phyloP scores from a whole-genome alignment of 352 stramenopile species.

The Globisporangium sylvaticum region DNA sequence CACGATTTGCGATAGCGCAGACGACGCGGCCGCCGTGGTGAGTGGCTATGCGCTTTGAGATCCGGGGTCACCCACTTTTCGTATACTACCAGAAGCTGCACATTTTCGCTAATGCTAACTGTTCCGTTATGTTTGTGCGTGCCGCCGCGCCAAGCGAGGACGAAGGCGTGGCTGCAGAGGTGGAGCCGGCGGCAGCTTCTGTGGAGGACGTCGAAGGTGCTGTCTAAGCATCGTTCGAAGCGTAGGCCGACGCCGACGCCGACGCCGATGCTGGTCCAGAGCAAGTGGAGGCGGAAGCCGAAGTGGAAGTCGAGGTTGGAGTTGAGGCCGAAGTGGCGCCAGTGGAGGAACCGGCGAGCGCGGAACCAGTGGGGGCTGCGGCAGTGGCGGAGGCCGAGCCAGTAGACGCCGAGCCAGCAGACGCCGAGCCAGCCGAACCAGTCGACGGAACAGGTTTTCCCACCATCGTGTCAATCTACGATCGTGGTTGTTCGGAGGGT shows the following conservation, averaged over 20 bases:
- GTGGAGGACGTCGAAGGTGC: neutral
- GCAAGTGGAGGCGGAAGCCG: neutral
- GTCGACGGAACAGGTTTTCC: too few species aligned
- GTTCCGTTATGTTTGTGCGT: neutral
- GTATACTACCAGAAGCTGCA: neutral
- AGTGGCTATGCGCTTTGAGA: slow-evolving; percentile 9
- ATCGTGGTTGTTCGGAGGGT: too few species aligned
- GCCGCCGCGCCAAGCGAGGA: neutral
- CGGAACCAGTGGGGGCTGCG: too few species aligned
- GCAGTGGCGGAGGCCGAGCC: too few species aligned
- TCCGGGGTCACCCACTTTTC: neutral
- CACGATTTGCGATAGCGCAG: slow-evolving; percentile 28
- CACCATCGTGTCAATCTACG: too few species aligned
- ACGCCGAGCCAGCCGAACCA: too few species aligned
- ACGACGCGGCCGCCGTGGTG: slow-evolving; percentile 46
- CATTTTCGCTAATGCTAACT: neutral
- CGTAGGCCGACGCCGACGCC: neutral
- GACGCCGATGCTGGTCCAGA: neutral
- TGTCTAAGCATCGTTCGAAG: neutral
- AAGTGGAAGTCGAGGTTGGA: neutral
- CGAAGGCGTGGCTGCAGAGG: neutral
- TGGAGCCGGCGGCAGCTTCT: neutral
- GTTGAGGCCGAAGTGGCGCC: too few species aligned
- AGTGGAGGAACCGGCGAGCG: too few species aligned
- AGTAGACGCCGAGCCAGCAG: too few species aligned